These are phyloP conservation scores for Pseudopithomyces chartarum DNA, from an alignment of 2,329 filamentous ascomycete species.

Conservation along the genomic window DNA sequence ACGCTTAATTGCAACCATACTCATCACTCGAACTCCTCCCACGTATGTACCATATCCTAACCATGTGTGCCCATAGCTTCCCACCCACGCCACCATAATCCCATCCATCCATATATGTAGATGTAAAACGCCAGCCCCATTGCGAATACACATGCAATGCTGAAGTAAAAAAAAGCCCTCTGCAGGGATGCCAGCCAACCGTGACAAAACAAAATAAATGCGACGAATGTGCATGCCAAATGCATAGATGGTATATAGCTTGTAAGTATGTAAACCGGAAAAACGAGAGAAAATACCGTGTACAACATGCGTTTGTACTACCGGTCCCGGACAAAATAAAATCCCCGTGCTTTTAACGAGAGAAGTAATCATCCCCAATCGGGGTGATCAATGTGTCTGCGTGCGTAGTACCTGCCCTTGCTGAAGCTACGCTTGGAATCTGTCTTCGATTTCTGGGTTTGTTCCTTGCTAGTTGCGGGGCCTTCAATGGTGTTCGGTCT, in stretches of 20 bases:
- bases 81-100: background rate
- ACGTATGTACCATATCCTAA: background rate
- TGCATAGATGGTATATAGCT: conserved; percentile 4
- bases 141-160: background rate
- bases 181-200: conserved; percentile 1
- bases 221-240: too few species aligned
- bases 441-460: background rate
- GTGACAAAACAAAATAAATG: background rate
- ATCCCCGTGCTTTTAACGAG: too few species aligned
- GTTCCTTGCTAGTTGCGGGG: conserved; percentile 37
- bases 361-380: background rate
- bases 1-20: too few species aligned
- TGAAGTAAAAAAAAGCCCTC: background rate
- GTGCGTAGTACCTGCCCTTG: background rate
- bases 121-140: background rate
- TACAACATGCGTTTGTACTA: background rate
- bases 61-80: background rate
- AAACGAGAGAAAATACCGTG: background rate
- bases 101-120: too few species aligned
- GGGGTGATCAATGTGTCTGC: background rate
- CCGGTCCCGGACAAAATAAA: background rate
- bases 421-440: background rate
- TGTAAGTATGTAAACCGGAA: background rate
- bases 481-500: conserved; percentile 15
- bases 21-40: too few species aligned